Conservation (phyloP, 192 early-diverging fungal genomes). For the Linnemannia hyalina region DNA sequence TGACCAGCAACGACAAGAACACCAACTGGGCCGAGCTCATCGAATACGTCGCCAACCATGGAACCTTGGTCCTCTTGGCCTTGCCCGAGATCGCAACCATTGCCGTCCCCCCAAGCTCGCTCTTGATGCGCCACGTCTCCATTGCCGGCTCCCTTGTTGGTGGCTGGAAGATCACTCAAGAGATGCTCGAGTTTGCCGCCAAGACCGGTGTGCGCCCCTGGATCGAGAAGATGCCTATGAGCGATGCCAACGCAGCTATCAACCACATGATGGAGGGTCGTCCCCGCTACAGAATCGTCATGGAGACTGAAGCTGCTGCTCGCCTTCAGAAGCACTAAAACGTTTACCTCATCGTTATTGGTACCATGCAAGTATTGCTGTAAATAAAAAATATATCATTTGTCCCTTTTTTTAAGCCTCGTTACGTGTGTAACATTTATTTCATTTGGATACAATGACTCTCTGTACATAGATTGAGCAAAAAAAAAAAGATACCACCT, state of each 20-base stretch:
- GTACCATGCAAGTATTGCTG: no score
- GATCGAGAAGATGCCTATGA: constrained; percentile 74
- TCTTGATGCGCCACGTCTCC: constrained; percentile 63
- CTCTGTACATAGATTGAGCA: no score
- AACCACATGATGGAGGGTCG: constrained; percentile 71
- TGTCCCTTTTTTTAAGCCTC: no score
- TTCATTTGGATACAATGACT: no score
- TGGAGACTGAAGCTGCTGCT: constrained; percentile 68
- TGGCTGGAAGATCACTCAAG: constrained; percentile 62
- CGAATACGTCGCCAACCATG: constrained; percentile 66
- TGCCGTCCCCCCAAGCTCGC: constrained; percentile 20
- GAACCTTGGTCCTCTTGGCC: constrained; percentile 76
- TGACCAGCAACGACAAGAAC: constrained; percentile 45
- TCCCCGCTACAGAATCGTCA: constrained; percentile 78
- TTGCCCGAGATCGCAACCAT: constrained; percentile 67
- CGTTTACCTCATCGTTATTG: background rate
- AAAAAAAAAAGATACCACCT: no score
- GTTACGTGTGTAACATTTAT: no score
- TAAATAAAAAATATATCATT: no score
- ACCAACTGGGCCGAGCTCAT: constrained; percentile 64
- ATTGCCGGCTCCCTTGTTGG: constrained; percentile 80
- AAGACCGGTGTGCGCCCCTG: constrained; percentile 72
- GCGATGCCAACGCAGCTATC: constrained; percentile 73
- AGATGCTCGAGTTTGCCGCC: constrained; percentile 78
- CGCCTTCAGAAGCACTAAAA: background rate